Evolutionary conservation across 257 asterid species (phyloP).

Genomic region (Verbena officinalis): DNA sequence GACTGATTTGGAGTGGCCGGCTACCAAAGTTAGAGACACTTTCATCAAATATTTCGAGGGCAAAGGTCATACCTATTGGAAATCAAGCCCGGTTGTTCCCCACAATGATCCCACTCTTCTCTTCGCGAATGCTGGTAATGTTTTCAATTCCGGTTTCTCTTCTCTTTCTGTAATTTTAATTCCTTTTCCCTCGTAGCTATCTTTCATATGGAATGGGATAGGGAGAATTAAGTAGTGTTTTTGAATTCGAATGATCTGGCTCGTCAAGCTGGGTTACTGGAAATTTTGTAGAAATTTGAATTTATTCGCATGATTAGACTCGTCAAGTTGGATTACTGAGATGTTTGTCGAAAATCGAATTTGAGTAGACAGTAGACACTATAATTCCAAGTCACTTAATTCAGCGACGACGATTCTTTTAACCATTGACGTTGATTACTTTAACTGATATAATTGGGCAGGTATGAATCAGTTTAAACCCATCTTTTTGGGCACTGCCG

Average conservation of each 20-base stretch:
- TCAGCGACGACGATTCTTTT: constrained; percentile 6
- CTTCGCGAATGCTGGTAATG: constrained; percentile 82
- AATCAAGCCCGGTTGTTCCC: constrained; percentile 94
- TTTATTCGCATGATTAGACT: neutral
- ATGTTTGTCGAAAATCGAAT: too few relatives aligned
- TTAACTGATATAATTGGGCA: constrained; percentile 33
- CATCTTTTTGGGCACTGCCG: constrained; percentile 86
- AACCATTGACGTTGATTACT: constrained; percentile 22
- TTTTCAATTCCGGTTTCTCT: neutral
- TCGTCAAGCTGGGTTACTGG: neutral
- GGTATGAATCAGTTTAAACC: constrained; percentile 99
- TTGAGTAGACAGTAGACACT: neutral
- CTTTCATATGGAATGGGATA: neutral
- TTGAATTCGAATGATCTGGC: constrained; percentile 4
- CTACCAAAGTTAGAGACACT: constrained; percentile 61
- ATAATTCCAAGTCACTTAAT: neutral
- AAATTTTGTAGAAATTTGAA: neutral
- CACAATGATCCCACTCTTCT: constrained; percentile 92
- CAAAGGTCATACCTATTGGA: constrained; percentile 64
- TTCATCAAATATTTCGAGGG: constrained; percentile 65
- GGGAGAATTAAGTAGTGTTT: neutral
- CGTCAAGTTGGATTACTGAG: too few relatives aligned
- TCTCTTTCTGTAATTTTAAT: neutral
- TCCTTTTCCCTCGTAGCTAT: neutral
- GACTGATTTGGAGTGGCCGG: constrained; percentile 71